Evolutionary conservation across 2,329 filamentous ascomycete species (phyloP), one percentile per base, ranked within the genome.

Genomic region (Penicillium oxalicum): DNA sequence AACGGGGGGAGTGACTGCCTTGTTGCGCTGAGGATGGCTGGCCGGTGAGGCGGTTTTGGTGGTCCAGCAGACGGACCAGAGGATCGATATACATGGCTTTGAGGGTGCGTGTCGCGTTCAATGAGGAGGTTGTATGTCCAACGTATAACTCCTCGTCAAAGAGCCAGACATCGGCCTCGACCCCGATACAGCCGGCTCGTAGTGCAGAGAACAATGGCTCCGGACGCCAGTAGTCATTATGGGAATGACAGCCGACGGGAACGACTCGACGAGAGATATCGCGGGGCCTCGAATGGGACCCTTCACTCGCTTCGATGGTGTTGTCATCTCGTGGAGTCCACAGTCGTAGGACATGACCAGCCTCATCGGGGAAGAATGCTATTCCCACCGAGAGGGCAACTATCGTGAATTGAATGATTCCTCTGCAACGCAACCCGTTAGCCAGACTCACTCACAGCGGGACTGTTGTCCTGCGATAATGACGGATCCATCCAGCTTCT

Each of bases 141-240:
- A 81, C 77, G 50, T 73, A 77, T 27, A 81, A 68, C n/a, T 80
- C 75, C 4, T 75, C 57, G 36, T 72, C 66, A 47, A 77, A 74
- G 6, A 77, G 69, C 77, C 78, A 81, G 29, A 81, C 74, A 51
- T 81, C 78, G 2, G 78, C 78, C 66, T 81, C 78, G 13, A 81
- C 75, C 29, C 78, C 70, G 9, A 74, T 72, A 58, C 78, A 81
- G 38, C 78, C 78, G 25, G 71, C 76, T 48, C 72, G 67, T 0
- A 81, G 66, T 9, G 78, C 78, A n/a, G 77, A 77, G 58, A 73
- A 79, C 0, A 81, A 68, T 0, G 78, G 78, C 0, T 78, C 69
- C 2, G 67, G 68, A 7, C 77, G 75, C 77, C 77, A 80, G 61
- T 81, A 81, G 60, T 81, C 78, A 56, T 81, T 81, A 57, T 81